These are phyloP conservation scores for Dentipellis sp. DNA, from an alignment of 768 basidiomycete species.

Conservation along the genomic window DNA sequence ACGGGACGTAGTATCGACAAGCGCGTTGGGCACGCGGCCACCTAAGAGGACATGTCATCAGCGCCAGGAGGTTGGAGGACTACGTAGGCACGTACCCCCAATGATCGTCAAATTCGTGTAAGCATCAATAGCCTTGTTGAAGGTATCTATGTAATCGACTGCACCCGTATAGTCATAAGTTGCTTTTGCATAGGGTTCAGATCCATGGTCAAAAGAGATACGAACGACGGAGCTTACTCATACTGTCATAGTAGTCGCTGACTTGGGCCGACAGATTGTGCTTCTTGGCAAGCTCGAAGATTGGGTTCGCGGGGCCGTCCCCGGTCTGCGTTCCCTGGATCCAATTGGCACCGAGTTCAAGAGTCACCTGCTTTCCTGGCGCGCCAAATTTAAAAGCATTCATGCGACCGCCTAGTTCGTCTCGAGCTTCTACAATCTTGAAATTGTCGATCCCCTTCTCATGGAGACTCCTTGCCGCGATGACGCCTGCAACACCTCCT, in stretches of 20 bases:
- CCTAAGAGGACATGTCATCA: conserved; percentile 23
- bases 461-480: conserved; percentile 53
- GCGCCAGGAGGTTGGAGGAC: not conserved
- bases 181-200: conserved; percentile 22
- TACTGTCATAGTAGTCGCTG: conserved; percentile 33
- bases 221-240: conserved; percentile 26
- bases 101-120: conserved; percentile 31
- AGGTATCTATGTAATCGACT: conserved; percentile 9
- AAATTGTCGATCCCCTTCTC: conserved; percentile 46
- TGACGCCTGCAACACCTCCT: conserved; percentile 56
- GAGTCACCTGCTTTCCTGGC: conserved; percentile 25
- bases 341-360: conserved; percentile 57
- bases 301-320: conserved; percentile 47
- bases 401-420: conserved; percentile 55
- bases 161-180: conserved; percentile 46
- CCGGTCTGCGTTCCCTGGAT: conserved; percentile 41
- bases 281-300: conserved; percentile 47
- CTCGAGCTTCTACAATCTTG: conserved; percentile 49
- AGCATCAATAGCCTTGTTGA: conserved; percentile 27
- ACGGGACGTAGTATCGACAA: conserved; percentile 45
- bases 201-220: not conserved
- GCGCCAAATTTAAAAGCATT: conserved; percentile 35
- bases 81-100: conserved; percentile 30
- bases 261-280: conserved; percentile 37
- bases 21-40: conserved; percentile 30